Base-by-base conservation (phyloP, 257 asterid genomes). In the Verbascum thapsus region DNA sequence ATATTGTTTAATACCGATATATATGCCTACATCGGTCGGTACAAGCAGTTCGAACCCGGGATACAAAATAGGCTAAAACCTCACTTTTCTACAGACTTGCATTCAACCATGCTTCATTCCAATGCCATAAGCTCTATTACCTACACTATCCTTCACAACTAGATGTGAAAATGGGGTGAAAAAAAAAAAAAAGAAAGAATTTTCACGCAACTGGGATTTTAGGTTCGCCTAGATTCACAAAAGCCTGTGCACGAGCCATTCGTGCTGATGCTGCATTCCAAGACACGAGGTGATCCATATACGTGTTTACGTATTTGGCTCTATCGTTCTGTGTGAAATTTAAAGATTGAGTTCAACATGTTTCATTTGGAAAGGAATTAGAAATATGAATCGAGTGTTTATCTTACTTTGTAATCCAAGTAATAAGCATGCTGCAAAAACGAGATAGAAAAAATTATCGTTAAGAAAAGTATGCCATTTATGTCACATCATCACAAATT, bases 191-290 rank as follows among this genome's bases (percentile, higher is more conserved):
- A 26, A 1, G 16, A 34, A n/a, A 48, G 34, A 4, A 35, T 39
- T 53, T 26, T 91, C 87, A 91, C 6, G 96, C 98, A 53, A 87
- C 88, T 5, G 97, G 98, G 58, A 91, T 86, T 72, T 81, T 85
- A 49, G 98, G 96, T 73, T 91, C 98, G 0, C 98, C 97, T 72
- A 91, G 68, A 78, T 91, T 88, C 53, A 88, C 96, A 61, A 91
- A 91, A 62, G 97, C 87, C 73, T 91, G 96, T 3, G 98, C 97
- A 50, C 96, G 96, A 72, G 80, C 98, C 82, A 91, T 45, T 22
- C 96, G 96, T 19, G 80, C 95, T 80, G 85, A 80, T 66, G 95
- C 97, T 16, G 89, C 95, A 50, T 86, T 61, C 98, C 98, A 91
- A 30, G 98, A 91, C 26, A 83, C 83, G 3, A 83, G 85, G 78